phyloP scores from a whole-genome alignment of 176 grass and related monocot species.

The Cocos nucifera region DNA sequence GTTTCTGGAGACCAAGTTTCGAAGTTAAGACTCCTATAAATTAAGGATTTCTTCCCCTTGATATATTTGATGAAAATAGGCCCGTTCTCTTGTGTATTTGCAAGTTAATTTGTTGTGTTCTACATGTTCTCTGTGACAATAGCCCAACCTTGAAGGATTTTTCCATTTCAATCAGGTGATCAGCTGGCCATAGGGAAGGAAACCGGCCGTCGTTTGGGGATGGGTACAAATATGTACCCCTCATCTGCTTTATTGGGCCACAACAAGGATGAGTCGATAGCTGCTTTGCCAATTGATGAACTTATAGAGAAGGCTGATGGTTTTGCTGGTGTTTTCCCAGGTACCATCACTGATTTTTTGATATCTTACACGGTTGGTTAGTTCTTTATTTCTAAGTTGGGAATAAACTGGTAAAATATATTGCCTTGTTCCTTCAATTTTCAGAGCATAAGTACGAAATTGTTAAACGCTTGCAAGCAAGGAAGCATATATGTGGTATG shows the following conservation, averaged over 20 bases:
- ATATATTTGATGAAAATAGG: no score
- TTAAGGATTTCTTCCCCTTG: no score
- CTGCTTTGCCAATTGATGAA: conserved; percentile 67
- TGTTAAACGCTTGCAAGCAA: conserved; percentile 68
- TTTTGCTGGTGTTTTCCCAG: conserved; percentile 79
- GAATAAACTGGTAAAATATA: no score
- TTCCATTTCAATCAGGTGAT: conserved; percentile 35
- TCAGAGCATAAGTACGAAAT: conserved; percentile 86
- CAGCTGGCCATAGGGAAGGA: conserved; percentile 69
- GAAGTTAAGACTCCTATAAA: no score
- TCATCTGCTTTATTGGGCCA: conserved; percentile 70
- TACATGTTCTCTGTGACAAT: no score
- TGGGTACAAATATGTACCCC: conserved; percentile 85
- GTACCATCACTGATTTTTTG: conserved; percentile 13
- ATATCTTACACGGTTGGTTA: not conserved
- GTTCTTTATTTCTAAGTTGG: not conserved
- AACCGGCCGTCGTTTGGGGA: conserved; percentile 62
- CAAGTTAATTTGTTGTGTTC: no score
- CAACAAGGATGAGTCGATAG: conserved; percentile 61
- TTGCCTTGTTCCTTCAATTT: conserved; percentile 1
- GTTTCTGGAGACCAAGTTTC: no score
- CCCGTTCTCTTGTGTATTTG: no score
- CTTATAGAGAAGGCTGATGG: conserved; percentile 84
- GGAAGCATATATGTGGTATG: conserved; percentile 83
- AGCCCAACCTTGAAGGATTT: no score